Percentiles rank a stretch among this genome's conserved stretches.
Evolutionary conservation across 1,284 basidiomycete species (phyloP).

Genomic region (Paramarasmius palmivorus): DNA sequence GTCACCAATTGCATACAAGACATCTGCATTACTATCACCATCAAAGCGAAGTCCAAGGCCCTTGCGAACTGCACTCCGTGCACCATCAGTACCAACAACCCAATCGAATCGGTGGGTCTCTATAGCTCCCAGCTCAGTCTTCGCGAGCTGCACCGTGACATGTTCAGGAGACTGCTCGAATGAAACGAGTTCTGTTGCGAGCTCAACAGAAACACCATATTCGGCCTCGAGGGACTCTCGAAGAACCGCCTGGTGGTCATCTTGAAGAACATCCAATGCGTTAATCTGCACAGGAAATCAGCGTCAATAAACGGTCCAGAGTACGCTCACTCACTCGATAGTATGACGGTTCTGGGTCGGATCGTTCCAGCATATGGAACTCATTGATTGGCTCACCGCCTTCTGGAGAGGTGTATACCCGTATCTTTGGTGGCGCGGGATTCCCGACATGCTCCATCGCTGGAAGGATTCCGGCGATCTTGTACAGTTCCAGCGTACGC

Average conservation of each 20-base stretch:
- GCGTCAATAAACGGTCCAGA: too few species aligned
- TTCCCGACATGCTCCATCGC: neutral
- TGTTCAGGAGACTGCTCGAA: constrained; percentile 29
- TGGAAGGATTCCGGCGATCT: neutral
- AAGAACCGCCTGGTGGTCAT: constrained; percentile 29
- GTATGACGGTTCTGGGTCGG: constrained; percentile 3
- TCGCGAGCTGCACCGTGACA: constrained; percentile 25
- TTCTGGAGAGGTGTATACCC: constrained; percentile 17
- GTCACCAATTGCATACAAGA: constrained; percentile 39
- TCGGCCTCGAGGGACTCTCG: constrained; percentile 25
- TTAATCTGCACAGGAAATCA: constrained; percentile 17
- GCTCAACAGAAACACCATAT: constrained; percentile 28
- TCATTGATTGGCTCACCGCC: constrained; percentile 9
- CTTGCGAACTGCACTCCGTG: constrained; percentile 38
- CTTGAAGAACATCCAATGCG: constrained; percentile 31
- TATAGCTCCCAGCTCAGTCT: constrained; percentile 10
- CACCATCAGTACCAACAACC: constrained; percentile 40
- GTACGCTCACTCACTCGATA: constrained; percentile 7
- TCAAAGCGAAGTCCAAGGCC: constrained; percentile 42
- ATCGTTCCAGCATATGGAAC: neutral
- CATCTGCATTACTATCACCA: constrained; percentile 39
- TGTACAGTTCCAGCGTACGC: constrained; percentile 4
- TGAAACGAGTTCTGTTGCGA: constrained; percentile 29
- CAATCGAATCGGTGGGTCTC: constrained; percentile 25
- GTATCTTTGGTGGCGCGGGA: neutral